Evolutionary conservation across 805 yeast genomes (phyloP).

Genomic region (Ogataea salicorniae): DNA sequence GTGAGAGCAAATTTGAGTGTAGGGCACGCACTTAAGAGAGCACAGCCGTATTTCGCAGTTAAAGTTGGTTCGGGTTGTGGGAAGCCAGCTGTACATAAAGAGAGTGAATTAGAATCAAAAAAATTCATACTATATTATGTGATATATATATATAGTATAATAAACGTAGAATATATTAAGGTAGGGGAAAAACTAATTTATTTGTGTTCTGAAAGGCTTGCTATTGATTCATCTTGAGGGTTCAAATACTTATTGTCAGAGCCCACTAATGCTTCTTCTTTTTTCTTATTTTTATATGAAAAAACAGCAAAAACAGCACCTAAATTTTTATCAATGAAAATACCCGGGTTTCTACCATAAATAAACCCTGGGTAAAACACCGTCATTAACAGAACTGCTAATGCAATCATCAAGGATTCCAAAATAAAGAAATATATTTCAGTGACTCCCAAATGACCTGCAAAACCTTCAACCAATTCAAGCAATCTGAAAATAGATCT

Average conservation of each 20-base stretch:
- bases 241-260: not conserved
- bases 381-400: conserved; percentile 44
- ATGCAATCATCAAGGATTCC: conserved; percentile 57
- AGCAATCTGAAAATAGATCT: conserved; percentile 71
- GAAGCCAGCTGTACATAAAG: no score
- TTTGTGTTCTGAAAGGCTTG: no score
- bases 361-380: conserved; percentile 61
- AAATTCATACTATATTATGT: no score
- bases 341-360: conserved; percentile 30
- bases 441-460: conserved; percentile 55
- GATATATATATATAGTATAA: no score
- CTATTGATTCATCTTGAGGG: no score
- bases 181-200: no score
- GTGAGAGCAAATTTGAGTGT: no score
- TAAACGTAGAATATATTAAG: no score
- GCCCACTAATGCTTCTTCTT: not conserved
- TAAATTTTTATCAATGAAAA: conserved; percentile 8
- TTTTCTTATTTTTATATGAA: not conserved
- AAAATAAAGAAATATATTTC: conserved; percentile 55
- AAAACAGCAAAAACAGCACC: conserved; percentile 9
- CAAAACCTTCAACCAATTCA: conserved; percentile 72
- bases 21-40: no score
- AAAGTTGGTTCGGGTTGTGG: no score
- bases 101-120: no score
- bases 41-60: no score